Evolutionary conservation across 2,329 filamentous ascomycete species (phyloP).

Genomic region (Botrytis medusae): DNA sequence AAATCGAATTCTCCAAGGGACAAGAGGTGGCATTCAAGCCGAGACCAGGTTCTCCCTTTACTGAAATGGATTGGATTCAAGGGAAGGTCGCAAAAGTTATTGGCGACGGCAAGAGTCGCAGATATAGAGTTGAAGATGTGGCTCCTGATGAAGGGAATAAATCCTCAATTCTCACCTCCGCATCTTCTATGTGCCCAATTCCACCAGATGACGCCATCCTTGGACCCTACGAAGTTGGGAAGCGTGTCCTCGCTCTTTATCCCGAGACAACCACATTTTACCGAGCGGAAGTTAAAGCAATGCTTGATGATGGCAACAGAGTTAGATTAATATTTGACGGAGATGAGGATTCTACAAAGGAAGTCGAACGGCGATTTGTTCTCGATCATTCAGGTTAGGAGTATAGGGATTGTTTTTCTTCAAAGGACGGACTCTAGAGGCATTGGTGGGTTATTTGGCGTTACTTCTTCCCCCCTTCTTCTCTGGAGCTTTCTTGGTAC

Average conservation of each 20-base stretch:
- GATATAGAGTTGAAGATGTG: constrained; percentile 78
- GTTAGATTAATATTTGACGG: constrained; percentile 76
- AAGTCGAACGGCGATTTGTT: constrained; percentile 74
- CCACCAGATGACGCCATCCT: constrained; percentile 59
- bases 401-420: not conserved
- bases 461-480: not conserved
- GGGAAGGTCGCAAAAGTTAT: constrained; percentile 74
- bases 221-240: constrained; percentile 62
- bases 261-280: constrained; percentile 86
- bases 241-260: constrained; percentile 74
- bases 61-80: constrained; percentile 67
- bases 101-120: constrained; percentile 73
- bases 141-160: constrained; percentile 72
- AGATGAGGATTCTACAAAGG: constrained; percentile 72
- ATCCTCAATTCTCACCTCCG: constrained; percentile 63
- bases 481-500: constrained; percentile 14
- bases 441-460: not conserved
- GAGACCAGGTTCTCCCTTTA: constrained; percentile 49
- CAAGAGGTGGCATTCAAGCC: constrained; percentile 67
- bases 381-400: constrained; percentile 58
- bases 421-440: not conserved
- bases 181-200: constrained; percentile 75
- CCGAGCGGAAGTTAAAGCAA: constrained; percentile 76
- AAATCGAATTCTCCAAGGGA: constrained; percentile 59
- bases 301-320: constrained; percentile 50